These are phyloP conservation scores for Neofusicoccum cordaticola DNA, from an alignment of 2,329 filamentous ascomycete genomes.

Conservation along the genomic window DNA sequence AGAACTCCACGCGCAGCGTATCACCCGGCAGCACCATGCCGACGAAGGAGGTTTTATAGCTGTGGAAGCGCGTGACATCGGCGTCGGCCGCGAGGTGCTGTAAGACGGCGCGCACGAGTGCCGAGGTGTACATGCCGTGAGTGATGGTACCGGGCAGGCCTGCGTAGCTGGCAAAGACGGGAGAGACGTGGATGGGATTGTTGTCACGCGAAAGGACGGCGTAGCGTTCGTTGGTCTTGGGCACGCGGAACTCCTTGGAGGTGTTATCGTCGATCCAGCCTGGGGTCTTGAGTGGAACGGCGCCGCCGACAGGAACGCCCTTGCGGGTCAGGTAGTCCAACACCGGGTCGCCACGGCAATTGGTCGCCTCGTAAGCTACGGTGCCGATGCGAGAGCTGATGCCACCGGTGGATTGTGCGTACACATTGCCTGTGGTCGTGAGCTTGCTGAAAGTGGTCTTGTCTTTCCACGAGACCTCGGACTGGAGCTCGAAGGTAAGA, in stretches of 20 bases:
- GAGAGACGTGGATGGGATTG: constrained; percentile 43
- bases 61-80: constrained; percentile 18
- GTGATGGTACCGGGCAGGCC: constrained; percentile 40
- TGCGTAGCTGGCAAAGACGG: constrained; percentile 34
- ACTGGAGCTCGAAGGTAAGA: constrained; percentile 20
- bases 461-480: constrained; percentile 7
- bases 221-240: constrained; percentile 23
- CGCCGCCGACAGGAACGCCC: too few species aligned
- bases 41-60: constrained; percentile 27
- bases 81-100: not conserved
- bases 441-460: not conserved
- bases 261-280: not conserved
- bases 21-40: constrained; percentile 40
- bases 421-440: not conserved
- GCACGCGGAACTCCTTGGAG: not conserved
- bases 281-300: constrained; percentile 18
- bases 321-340: too few species aligned
- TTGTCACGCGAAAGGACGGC: constrained; percentile 36
- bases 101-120: constrained; percentile 29
- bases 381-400: too few species aligned
- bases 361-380: too few species aligned
- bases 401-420: not conserved
- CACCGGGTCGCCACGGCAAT: too few species aligned
- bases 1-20: constrained; percentile 29
- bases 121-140: constrained; percentile 42